Base-by-base conservation (phyloP, 805 yeast species). In the Ogataea degrootiae region DNA sequence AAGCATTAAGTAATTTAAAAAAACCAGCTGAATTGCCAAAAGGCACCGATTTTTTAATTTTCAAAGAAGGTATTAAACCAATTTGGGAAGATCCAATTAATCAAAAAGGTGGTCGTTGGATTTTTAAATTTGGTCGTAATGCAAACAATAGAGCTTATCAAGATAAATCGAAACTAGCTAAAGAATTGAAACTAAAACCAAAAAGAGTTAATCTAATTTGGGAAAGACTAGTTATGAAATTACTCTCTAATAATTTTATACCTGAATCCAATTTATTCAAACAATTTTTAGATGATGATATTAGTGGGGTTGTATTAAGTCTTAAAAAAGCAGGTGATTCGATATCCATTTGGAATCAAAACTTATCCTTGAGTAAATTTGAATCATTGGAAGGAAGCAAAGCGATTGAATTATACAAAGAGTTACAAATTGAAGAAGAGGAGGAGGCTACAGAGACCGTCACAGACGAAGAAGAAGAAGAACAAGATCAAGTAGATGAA, bases 31-130 rank as follows among this genome's bases (percentile, higher is more conserved):
- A 70, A 37, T 62, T 76, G 48, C 63, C 68, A 17, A 61, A 63
- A 41, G 80, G 80, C 19, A 70, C 80, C 23, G 85, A 81, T 58
- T 69, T 76, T 46, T 76, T 79, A 49, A 62, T 82, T 9, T 82
- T 82, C 66, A 79, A 80, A 53, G 66, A 73, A 33, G 84, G 83
- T 2, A 72, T 80, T 35, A 75, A 76, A 53, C 87, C 87, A 11
- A 76, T 79, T 42, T 82, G 87, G 86, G 86, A 82, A 58, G 86
- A 82, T 58, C 82, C 83, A 8, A 67, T 72, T 43, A 82, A 82
- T 58, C 64, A 74, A 50, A 67, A 70, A 44, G 87, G 87, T 35
- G 87, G 87, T 2, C 67, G 85, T 54, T 81, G 85, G 85, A 72
- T 77, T 17, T 75, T 80, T 54, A 68, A 81, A 52, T 73, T 79